These are phyloP conservation scores for Cladosporium sp. DNA, from an alignment of 2,329 filamentous ascomycete species.

Conservation along the genomic window DNA sequence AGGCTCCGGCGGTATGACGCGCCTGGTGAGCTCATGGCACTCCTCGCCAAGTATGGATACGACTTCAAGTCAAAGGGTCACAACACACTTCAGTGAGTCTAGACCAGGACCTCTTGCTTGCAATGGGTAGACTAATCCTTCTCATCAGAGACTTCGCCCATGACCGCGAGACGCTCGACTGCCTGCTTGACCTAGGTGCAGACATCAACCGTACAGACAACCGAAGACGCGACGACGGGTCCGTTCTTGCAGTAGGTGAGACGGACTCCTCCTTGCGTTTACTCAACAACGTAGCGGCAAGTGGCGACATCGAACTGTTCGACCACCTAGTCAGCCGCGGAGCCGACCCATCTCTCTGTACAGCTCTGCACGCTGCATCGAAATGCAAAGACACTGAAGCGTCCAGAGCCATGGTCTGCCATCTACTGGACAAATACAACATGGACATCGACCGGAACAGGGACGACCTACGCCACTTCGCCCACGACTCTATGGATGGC, in stretches of 20 bases:
- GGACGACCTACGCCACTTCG: constrained; percentile 13
- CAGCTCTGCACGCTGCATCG: constrained; percentile 14
- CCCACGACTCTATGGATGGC: background rate
- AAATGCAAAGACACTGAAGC: constrained; percentile 8
- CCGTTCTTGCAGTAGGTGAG: constrained; percentile 1
- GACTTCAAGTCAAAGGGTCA: constrained; percentile 11
- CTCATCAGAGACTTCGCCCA: constrained; percentile 11
- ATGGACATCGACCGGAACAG: constrained; percentile 15
- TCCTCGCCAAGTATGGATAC: constrained; percentile 9
- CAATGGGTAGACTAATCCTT: background rate
- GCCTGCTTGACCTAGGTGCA: constrained; percentile 16
- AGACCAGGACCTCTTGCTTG: background rate
- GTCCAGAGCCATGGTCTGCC: constrained; percentile 12
- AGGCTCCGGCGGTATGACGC: background rate
- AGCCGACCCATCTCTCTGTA: constrained; percentile 9
- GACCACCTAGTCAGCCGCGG: constrained; percentile 15
- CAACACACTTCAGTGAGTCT: constrained; percentile 10
- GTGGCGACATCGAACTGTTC: constrained; percentile 15
- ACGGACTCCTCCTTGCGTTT: constrained; percentile 13
- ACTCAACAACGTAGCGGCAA: constrained; percentile 15
- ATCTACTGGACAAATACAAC: constrained; percentile 14
- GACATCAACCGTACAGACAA: constrained; percentile 15
- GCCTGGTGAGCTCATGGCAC: constrained; percentile 1
- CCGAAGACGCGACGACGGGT: constrained; percentile 5
- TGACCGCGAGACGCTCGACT: constrained; percentile 14